Evolutionary conservation across 495 filamentous ascomycete species (phyloP).

Genomic region (Trypethelium eluteriae): DNA sequence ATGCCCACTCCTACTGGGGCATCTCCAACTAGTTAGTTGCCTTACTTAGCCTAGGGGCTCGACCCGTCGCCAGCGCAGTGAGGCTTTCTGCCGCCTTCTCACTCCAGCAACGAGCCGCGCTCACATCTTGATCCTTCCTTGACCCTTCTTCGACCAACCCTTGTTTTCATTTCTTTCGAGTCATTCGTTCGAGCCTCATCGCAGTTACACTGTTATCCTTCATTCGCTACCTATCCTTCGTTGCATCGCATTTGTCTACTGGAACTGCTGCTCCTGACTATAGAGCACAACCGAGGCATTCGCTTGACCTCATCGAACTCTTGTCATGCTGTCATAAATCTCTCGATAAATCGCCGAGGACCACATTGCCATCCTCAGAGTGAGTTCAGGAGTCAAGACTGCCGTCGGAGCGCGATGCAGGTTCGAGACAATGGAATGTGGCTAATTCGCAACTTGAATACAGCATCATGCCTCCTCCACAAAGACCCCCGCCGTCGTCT

Average conservation of each 20-base stretch:
- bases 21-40: background rate
- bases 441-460: slow-evolving; percentile 21
- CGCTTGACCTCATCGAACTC: background rate
- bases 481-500: slow-evolving; percentile 24
- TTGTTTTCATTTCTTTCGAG: background rate
- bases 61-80: background rate
- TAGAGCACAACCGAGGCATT: background rate
- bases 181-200: slow-evolving; percentile 2
- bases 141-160: background rate
- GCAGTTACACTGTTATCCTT: background rate
- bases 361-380: slow-evolving; percentile 1
- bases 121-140: background rate
- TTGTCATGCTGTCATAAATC: slow-evolving; percentile 1
- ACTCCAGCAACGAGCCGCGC: slow-evolving; percentile 11
- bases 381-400: background rate
- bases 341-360: background rate
- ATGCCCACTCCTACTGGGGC: background rate
- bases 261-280: background rate
- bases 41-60: background rate
- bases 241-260: background rate
- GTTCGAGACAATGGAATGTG: slow-evolving; percentile 19
- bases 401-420: slow-evolving; percentile 30
- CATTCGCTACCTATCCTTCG: background rate
- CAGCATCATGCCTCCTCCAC: slow-evolving; percentile 28
- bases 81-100: background rate